These are phyloP conservation scores for Lolium perenne DNA, from an alignment of 176 grass and related monocot species.

Conservation along the genomic window DNA sequence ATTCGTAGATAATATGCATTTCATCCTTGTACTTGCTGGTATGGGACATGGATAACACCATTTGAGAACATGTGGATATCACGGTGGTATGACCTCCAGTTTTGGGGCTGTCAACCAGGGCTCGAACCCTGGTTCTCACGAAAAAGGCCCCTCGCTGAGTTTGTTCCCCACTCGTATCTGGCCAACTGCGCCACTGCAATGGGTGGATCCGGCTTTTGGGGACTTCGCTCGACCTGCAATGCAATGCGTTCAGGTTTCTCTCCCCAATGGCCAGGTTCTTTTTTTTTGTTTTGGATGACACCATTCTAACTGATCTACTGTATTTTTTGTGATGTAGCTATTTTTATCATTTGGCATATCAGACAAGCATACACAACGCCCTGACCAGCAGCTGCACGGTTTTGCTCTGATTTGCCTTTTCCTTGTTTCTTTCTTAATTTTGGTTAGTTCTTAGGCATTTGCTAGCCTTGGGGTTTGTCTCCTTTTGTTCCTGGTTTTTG, in stretches of 20 bases:
- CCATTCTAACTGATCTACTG: too few relatives aligned
- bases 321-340: not conserved
- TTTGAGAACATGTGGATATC: too few relatives aligned
- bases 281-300: not conserved
- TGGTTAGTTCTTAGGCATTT: not conserved
- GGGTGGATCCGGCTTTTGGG: not conserved
- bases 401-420: not conserved
- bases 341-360: not conserved
- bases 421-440: not conserved
- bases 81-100: too few relatives aligned
- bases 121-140: too few relatives aligned
- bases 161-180: too few relatives aligned
- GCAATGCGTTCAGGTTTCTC: not conserved
- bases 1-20: not conserved
- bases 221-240: not conserved
- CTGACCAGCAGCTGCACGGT: not conserved
- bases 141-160: too few relatives aligned
- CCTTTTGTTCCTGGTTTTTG: not conserved
- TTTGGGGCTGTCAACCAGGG: too few relatives aligned
- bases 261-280: not conserved
- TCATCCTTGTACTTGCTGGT: not conserved
- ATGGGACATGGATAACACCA: not conserved
- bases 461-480: not conserved
- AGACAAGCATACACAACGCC: not conserved
- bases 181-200: too few relatives aligned